Base-by-base conservation (phyloP, 2,329 filamentous ascomycete genomes). In the Fusarium odoratissimum region DNA sequence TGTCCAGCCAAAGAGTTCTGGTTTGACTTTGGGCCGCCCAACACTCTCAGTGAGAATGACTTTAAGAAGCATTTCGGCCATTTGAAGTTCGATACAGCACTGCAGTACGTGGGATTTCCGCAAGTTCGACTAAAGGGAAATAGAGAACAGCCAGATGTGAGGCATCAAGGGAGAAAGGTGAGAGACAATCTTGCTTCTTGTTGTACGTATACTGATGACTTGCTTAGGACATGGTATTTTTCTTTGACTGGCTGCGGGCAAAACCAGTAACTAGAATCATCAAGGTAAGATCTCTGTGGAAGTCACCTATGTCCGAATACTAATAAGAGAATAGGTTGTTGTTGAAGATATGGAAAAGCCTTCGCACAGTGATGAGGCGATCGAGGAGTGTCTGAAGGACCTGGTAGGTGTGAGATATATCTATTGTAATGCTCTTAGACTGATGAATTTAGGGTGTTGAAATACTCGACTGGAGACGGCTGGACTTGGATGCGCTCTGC, bases 101-200 rank as follows among this genome's bases (percentile, higher is more conserved):
- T 70, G 0, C 59, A 70, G 41, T 70, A 70, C 3, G 64, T 70
- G 2, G 64, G 59, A 6, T 70, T 70, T 38, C 67, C 67, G 1
- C 30, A 35, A 4, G 46, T 68, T 14, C 48, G 64, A 5, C 16
- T 70, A 3, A 57, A 64, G 45, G 52, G 16, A 4, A 48, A 2
- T 13, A 42, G n/a, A 19, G 45, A 23, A 25, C 33, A 30, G 17
- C 64, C 8, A 0, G 64, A 68, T 13, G 7, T 35, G 12, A 44
- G 64, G 25, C 33, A 52, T 25, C 12, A 16, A 21, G 67, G 67
- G 5, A 59, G 37, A 45, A 37, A 51, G 30, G 67, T 68, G 28
- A 16, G 33, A n/a, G 23, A 23, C 6, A 17, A 9, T 10, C 2
- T 5, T 3, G 7, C 5, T 4, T 6, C 19, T 44, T 8, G 25